Base-by-base conservation (phyloP, 768 basidiomycete genomes). In the Russula ochroleuca region DNA sequence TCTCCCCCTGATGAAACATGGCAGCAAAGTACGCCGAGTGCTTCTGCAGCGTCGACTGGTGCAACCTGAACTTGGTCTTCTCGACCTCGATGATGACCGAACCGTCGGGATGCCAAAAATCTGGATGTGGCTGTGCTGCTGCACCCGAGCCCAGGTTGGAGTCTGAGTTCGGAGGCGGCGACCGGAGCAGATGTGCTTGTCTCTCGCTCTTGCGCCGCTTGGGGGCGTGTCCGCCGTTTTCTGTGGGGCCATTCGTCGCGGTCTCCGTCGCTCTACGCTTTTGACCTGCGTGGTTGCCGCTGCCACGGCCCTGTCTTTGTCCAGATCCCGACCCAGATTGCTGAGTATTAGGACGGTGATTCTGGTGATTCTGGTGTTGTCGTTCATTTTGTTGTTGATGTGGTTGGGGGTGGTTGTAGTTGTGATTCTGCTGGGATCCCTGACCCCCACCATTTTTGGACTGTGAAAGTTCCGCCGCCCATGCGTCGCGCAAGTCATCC, bases 41-140 rank as follows among this genome's bases (percentile, higher is more conserved):
- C 38, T 63, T 67, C 14, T 69, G 62, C 6, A 80, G 72, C n/a
- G 69, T 70, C 56, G 74, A 75, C 19, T 74, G 69, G n/a, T 77
- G 74, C 17, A 80, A 64, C 21, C 69, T 70, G 67, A 78, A 79
- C 38, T 74, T 69, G 4, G 69, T 72, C 21, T 71, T 67, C n/a
- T 71, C 66, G n/a, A 76, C 63, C 50, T 76, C 72, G 10, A 81
- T 52, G 41, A 77, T 69, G 1, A 76, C 68, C 9, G 72, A 72
- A 1, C 76, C 78, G 59, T 77, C 76, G 23, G 71, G 69, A 28
- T 73, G 66, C 77, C 78, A 78, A 54, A 75, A 71, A 19, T 62
- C 59, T 0, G 59, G 57, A 53, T 72, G 70, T 5, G 43, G 37
- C n/a, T 1, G 35, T 25, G 10, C 55, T 2, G 1, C 40, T 1